phyloP scores from a whole-genome alignment of 192 early-diverging fungal species.

The Rhizoclosmatium globosum region DNA sequence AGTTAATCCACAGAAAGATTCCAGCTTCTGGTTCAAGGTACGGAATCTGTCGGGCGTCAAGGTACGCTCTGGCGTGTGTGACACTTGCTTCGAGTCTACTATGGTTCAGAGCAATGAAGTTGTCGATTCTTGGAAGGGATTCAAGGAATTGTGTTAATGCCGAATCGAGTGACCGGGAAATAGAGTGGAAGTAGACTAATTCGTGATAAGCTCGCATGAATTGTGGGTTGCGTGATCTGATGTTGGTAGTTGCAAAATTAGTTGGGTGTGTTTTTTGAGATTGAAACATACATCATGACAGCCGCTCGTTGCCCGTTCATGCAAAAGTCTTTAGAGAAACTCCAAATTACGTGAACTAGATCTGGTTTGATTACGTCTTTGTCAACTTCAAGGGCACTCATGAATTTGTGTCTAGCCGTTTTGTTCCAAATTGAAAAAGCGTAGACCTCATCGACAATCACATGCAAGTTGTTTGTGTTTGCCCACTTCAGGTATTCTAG shows the following conservation, averaged over 20 bases:
- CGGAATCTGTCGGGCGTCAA: conserved; percentile 57
- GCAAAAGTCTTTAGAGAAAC: conserved; percentile 87
- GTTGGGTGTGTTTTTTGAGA: neutral
- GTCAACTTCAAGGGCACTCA: neutral
- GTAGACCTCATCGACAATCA: conserved; percentile 86
- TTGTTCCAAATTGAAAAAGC: conserved; percentile 46
- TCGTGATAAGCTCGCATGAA: conserved; percentile 23
- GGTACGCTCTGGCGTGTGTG: conserved; percentile 37
- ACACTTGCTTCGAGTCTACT: conserved; percentile 63
- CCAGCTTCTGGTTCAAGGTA: conserved; percentile 72
- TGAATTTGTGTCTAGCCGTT: neutral
- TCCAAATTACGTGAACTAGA: conserved; percentile 74
- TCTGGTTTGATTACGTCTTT: neutral
- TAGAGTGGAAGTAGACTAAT: conserved; percentile 63
- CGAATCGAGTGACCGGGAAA: conserved; percentile 68
- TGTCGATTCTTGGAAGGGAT: conserved; percentile 64
- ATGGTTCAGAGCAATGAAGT: conserved; percentile 68
- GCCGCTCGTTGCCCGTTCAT: conserved; percentile 79
- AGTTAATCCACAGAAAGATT: conserved; percentile 77
- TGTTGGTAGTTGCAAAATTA: neutral
- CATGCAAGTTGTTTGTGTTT: conserved; percentile 66
- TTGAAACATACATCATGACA: conserved; percentile 61
- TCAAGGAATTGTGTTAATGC: conserved; percentile 62
- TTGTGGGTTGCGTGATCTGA: conserved; percentile 21
- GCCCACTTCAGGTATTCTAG: conserved; percentile 70